phyloP scores from a whole-genome alignment of 129 eudicot species.

The Smallanthus sonchifolius region DNA sequence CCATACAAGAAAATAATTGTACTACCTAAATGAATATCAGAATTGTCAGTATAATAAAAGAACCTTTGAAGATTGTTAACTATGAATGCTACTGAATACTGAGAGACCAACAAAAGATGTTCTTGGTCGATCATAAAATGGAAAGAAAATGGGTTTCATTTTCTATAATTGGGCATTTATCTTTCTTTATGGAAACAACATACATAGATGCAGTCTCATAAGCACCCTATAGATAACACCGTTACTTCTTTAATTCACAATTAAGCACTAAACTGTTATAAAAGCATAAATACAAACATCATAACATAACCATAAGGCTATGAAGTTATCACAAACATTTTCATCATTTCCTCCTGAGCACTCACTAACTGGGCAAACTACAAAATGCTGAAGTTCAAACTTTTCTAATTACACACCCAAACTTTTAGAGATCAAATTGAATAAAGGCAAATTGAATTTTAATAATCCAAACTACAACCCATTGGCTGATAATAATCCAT shows the following conservation, averaged over 20 bases:
- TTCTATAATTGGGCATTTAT: neutral
- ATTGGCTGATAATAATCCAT: too few species aligned
- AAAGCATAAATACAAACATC: neutral
- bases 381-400: neutral
- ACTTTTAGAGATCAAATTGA: neutral
- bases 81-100: neutral
- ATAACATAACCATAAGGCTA: neutral
- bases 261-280: neutral
- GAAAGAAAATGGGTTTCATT: neutral
- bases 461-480: too few species aligned
- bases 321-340: neutral
- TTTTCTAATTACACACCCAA: neutral
- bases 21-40: slow-evolving; percentile 56
- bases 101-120: neutral
- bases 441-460: neutral
- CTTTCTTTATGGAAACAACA: neutral
- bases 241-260: neutral
- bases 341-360: neutral
- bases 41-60: neutral
- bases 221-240: neutral
- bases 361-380: neutral
- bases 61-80: neutral
- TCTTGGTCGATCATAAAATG: neutral
- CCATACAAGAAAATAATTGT: slow-evolving; percentile 86
- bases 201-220: slow-evolving; percentile 5